phyloP scores from a whole-genome alignment of 768 basidiomycete species.

The Boletus sp. region DNA sequence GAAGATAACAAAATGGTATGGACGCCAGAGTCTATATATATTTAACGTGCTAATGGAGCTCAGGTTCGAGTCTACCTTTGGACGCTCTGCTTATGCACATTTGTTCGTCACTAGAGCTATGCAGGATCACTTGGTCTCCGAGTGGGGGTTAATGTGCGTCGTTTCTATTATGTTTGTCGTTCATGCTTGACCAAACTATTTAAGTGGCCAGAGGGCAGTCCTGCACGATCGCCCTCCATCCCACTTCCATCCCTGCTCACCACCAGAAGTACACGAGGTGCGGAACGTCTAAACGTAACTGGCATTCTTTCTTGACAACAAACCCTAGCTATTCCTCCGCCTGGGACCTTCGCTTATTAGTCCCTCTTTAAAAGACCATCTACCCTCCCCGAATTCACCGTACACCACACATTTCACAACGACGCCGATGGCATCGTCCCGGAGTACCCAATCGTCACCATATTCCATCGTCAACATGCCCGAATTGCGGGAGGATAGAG shows the following conservation, averaged over 20 bases:
- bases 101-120: conserved; percentile 92
- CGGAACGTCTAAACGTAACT: conserved; percentile 8
- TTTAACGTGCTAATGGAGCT: conserved; percentile 3
- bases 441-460: conserved; percentile 21
- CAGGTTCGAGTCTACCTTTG: conserved; percentile 86
- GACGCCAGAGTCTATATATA: not conserved
- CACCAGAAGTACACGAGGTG: conserved; percentile 78
- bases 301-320: not conserved
- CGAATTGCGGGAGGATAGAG: conserved; percentile 64
- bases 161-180: not conserved
- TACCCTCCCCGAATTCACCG: conserved; percentile 51
- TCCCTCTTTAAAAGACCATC: conserved; percentile 43
- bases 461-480: conserved; percentile 37
- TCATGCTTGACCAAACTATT: conserved; percentile 4
- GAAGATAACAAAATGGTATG: conserved; percentile 71
- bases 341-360: conserved; percentile 40
- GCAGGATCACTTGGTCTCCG: conserved; percentile 61
- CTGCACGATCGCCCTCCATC: conserved; percentile 89
- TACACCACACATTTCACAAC: conserved; percentile 65
- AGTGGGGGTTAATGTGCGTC: conserved; percentile 78
- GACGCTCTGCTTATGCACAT: conserved; percentile 80
- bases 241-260: conserved; percentile 71
- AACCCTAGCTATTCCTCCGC: conserved; percentile 48
- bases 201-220: conserved; percentile 75
- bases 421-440: conserved; percentile 24